These are phyloP conservation scores for Metarhizium album DNA, from an alignment of 2,329 filamentous ascomycete genomes.

Conservation along the genomic window DNA sequence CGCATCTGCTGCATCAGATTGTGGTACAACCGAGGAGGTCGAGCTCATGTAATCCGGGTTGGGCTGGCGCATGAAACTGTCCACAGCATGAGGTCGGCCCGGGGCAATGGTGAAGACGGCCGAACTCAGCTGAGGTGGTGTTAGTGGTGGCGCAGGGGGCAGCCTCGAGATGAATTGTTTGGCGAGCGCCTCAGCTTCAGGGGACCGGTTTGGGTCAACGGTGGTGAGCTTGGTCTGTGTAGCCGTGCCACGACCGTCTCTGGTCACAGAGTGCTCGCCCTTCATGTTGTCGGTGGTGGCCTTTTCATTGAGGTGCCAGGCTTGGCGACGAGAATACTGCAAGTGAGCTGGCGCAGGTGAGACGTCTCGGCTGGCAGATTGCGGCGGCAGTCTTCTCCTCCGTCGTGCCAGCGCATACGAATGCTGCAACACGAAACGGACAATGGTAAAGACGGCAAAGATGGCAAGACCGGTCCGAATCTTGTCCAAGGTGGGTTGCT, in stretches of 20 bases:
- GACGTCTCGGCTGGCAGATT: neutral
- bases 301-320: constrained; percentile 19
- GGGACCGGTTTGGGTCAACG: constrained; percentile 17
- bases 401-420: constrained; percentile 7
- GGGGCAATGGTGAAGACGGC: constrained; percentile 31
- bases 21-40: constrained; percentile 17
- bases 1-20: constrained; percentile 17
- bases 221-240: constrained; percentile 12
- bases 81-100: constrained; percentile 19
- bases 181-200: constrained; percentile 15
- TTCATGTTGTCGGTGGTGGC: constrained; percentile 4
- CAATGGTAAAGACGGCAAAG: constrained; percentile 25
- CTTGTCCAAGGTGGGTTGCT: constrained; percentile 18
- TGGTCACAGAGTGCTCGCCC: constrained; percentile 3
- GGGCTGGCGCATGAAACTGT: constrained; percentile 35
- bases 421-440: constrained; percentile 18
- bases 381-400: neutral
- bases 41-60: constrained; percentile 38
- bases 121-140: constrained; percentile 33
- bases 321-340: constrained; percentile 9
- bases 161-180: constrained; percentile 25
- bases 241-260: constrained; percentile 7
- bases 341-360: constrained; percentile 10
- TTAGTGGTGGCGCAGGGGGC: constrained; percentile 38
- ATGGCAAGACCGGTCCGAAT: constrained; percentile 20